Evolutionary conservation across 768 basidiomycete species (phyloP).

Genomic region (Suillus cothurnatus): DNA sequence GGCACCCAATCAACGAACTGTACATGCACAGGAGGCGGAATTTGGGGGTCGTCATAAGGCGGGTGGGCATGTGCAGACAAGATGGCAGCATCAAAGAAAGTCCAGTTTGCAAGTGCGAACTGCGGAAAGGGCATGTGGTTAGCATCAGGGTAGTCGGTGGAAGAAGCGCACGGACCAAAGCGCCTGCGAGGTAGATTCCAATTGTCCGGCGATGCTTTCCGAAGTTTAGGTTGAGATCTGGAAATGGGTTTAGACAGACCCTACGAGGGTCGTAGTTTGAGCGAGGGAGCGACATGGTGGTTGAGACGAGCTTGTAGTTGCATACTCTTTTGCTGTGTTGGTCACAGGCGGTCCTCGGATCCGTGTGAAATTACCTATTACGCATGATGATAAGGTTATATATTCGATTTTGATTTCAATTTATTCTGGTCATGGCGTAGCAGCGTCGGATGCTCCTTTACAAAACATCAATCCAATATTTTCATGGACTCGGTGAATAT

Average conservation of each 20-base stretch:
- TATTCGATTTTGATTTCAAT: neutral
- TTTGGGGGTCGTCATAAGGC: slow-evolving; percentile 69
- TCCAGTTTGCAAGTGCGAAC: slow-evolving; percentile 96
- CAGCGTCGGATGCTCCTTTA: neutral
- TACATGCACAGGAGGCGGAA: slow-evolving; percentile 78
- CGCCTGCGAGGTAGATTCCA: slow-evolving; percentile 91
- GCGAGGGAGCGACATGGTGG: slow-evolving; percentile 63
- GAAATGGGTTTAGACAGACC: slow-evolving; percentile 87
- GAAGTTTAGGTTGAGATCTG: slow-evolving; percentile 69
- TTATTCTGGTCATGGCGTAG: neutral
- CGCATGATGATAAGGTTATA: neutral
- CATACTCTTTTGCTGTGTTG: neutral
- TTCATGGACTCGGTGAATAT: neutral
- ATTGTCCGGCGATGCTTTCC: slow-evolving; percentile 79
- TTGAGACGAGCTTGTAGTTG: neutral
- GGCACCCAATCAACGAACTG: slow-evolving; percentile 98
- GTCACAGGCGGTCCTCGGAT: neutral
- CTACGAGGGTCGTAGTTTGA: slow-evolving; percentile 83
- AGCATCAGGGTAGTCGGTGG: neutral
- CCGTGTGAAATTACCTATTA: neutral
- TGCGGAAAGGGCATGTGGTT: slow-evolving; percentile 32
- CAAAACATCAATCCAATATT: neutral
- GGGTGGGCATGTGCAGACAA: slow-evolving; percentile 84
- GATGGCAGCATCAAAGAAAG: slow-evolving; percentile 91
- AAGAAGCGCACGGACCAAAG: slow-evolving; percentile 66